Evolutionary conservation across 169 alveolate genomes (phyloP).

Genomic region (Plasmodium coatneyi): DNA sequence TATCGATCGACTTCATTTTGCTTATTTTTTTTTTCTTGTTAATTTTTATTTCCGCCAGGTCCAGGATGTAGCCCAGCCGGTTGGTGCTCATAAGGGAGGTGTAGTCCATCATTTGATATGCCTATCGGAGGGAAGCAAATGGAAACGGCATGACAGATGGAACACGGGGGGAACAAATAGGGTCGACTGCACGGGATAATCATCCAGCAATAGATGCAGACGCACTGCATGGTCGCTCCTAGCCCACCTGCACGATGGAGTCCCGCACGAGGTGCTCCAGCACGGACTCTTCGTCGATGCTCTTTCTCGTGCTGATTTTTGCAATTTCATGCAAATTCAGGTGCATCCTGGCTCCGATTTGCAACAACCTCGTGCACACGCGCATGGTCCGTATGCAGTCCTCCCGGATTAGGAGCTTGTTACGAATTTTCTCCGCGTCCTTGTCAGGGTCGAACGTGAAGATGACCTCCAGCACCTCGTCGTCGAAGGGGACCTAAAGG

Average conservation of each 20-base stretch:
- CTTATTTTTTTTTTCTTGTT: conserved; percentile 36
- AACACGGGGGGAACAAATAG: background rate
- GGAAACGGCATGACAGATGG: background rate
- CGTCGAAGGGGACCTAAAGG: conserved; percentile 86
- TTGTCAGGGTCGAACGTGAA: conserved; percentile 90
- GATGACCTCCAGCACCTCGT: conserved; percentile 86
- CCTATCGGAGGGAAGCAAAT: background rate
- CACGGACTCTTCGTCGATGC: conserved; percentile 90
- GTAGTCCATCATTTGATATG: conserved; percentile 79
- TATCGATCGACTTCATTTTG: conserved; percentile 24
- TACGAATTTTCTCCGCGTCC: conserved; percentile 90
- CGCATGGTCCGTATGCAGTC: conserved; percentile 93
- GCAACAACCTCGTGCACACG: conserved; percentile 89
- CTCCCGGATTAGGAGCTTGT: conserved; percentile 88
- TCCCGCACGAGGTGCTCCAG: conserved; percentile 85
- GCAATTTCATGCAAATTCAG: conserved; percentile 91
- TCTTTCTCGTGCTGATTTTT: conserved; percentile 86
- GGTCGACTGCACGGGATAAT: background rate
- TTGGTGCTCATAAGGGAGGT: conserved; percentile 79
- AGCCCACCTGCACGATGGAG: conserved; percentile 78
- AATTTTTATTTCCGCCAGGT: conserved; percentile 75
- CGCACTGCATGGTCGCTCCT: background rate
- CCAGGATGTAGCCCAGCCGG: conserved; percentile 76
- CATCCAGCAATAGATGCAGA: background rate
- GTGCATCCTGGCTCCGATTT: conserved; percentile 90